Evolutionary conservation across 345 rosid genomes (phyloP), one percentile per base, ranked within the genome.

Genomic region (Geranium rotundifolium): DNA sequence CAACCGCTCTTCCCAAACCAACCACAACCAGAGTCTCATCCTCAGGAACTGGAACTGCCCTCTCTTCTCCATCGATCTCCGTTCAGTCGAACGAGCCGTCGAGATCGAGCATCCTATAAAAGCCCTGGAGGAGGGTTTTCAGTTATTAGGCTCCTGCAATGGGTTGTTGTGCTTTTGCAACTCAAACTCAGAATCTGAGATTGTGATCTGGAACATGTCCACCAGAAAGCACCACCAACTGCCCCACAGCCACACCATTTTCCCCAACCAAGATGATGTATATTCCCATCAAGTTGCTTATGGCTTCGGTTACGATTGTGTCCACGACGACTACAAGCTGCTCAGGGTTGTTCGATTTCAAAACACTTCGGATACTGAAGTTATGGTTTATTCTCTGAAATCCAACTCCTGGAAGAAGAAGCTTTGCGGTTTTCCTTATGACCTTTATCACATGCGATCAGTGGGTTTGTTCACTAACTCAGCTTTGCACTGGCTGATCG

Each of bases 81-180:
- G 60, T 20, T 19, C 10, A 9, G 49, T 30, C 0, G 34, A 55
- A 54, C 17, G 17, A 27, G 17, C 57, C 16, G 55, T 52, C 16
- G 58, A 27, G 14, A 54, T 70, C 4, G 64, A 70, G 2, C 69
- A 70, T 37, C 73, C 73, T 13, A 27, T 70, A 52, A 70, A 60
- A 69, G 54, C 64, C 19, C 60, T 17, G n/a, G 13, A 15, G 3
- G 57, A 56, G n/a, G n/a, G n/a, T 17, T 56, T 59, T 58, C 29
- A 41, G 46, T 55, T 70, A 2, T 23, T 70, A 50, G 73, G 69
- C 5, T 60, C 65, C 57, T 61, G 62, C 58, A 61, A 70, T 65
- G 73, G 69, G 29, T 50, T 65, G 65, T 62, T 70, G 65, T 70
- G 73, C 39, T 56, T 65, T 56, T 61, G 37, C 19, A 70, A 70